Evolutionary conservation across 2,329 filamentous ascomycete species (phyloP).

Genomic region (Gaeumannomyces tritici): DNA sequence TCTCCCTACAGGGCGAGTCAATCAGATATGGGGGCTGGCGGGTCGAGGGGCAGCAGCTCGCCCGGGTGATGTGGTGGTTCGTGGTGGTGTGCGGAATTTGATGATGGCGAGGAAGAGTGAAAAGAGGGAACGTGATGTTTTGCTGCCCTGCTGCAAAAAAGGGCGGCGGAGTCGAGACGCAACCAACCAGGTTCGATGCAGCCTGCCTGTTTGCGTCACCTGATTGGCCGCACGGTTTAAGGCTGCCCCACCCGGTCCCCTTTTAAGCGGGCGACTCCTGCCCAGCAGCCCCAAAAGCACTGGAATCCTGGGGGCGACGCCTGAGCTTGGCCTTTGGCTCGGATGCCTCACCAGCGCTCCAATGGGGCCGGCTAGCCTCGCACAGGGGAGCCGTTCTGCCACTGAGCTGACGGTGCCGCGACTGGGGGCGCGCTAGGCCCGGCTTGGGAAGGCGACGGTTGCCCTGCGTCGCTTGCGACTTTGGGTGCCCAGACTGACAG

Average conservation of each 20-base stretch:
- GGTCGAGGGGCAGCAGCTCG: neutral
- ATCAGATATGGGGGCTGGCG: too few relatives aligned
- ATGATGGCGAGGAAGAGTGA: constrained; percentile 3
- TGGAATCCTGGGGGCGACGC: constrained; percentile 1
- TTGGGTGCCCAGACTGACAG: too few relatives aligned
- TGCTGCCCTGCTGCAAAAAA: neutral
- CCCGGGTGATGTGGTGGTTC: constrained; percentile 2
- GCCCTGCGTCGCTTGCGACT: too few relatives aligned
- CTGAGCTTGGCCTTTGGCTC: too few relatives aligned
- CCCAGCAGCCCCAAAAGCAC: neutral
- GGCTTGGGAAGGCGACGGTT: too few relatives aligned
- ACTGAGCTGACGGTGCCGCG: too few relatives aligned
- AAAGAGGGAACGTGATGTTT: constrained; percentile 1
- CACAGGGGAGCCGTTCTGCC: too few relatives aligned
- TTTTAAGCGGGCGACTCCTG: neutral
- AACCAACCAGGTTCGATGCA: neutral
- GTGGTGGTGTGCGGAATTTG: neutral
- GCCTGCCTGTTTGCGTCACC: neutral
- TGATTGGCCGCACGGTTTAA: constrained; percentile 1
- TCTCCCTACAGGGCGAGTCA: too few relatives aligned
- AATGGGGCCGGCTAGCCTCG: too few relatives aligned
- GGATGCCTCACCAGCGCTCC: too few relatives aligned
- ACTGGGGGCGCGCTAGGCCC: too few relatives aligned
- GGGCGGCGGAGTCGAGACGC: neutral
- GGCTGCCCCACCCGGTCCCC: neutral